Evolutionary conservation across 2,329 filamentous ascomycete species (phyloP).

Genomic region (Iodosphaeria phyllophila): DNA sequence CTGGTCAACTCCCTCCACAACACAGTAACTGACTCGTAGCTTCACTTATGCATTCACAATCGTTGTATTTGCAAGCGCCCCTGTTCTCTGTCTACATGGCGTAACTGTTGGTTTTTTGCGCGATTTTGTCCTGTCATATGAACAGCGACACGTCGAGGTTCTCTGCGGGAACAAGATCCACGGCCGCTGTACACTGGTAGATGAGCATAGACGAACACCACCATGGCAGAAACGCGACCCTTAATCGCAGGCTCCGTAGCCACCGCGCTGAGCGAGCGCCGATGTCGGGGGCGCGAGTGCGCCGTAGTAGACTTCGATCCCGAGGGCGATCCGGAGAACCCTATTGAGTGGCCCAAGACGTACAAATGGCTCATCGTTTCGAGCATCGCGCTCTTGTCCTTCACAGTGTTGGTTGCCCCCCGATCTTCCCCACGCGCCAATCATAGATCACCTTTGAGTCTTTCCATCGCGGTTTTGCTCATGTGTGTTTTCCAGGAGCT

Average conservation of each 20-base stretch:
- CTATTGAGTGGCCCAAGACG: conserved; percentile 28
- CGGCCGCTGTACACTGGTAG: too few relatives aligned
- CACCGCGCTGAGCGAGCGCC: conserved; percentile 7
- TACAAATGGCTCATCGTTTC: conserved; percentile 35
- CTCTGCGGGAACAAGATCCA: too few relatives aligned
- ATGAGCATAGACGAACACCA: too few relatives aligned
- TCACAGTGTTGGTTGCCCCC: conserved; percentile 26
- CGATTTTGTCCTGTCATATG: too few relatives aligned
- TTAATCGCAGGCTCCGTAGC: conserved; percentile 10
- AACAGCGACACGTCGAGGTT: too few relatives aligned
- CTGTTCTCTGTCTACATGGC: too few relatives aligned
- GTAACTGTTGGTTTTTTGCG: too few relatives aligned
- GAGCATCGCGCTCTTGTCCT: conserved; percentile 32
- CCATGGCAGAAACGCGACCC: conserved; percentile 18
- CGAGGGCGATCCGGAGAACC: conserved; percentile 28
- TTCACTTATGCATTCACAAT: too few relatives aligned
- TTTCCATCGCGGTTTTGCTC: conserved; percentile 1
- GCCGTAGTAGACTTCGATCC: conserved; percentile 25
- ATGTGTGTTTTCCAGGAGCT: conserved; percentile 20
- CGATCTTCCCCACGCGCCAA: background rate
- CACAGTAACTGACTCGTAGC: too few relatives aligned
- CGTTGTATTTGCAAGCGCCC: too few relatives aligned
- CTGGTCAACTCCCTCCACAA: too few relatives aligned
- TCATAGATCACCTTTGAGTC: background rate
- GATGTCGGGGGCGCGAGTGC: conserved; percentile 6